Base-by-base conservation (phyloP, 2,329 filamentous ascomycete species). In the Pestalotiopsis sp. region DNA sequence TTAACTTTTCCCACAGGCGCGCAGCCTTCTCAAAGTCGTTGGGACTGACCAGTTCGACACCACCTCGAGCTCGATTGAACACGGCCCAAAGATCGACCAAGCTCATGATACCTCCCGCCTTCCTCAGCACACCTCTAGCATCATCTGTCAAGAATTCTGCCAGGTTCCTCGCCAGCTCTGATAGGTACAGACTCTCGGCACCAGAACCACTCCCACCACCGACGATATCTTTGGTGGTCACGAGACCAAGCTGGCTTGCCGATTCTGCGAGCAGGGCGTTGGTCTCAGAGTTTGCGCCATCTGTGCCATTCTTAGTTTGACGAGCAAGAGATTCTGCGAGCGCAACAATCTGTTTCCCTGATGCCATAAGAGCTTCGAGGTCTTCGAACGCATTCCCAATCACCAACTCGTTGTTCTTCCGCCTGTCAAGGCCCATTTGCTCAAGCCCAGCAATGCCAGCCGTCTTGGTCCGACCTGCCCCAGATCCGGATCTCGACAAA, bases 321-420 rank as follows among this genome's bases (percentile, higher is more conserved):
- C 89, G 85, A 1, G 94, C 90, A 73, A 98, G 95, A 17, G 90
- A 90, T 79, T 98, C 95, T 0, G 96, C 96, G 56, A 99, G 89
- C 4, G 94, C 94, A 64, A 98, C 91, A 62, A 99, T 94, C 77
- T 99, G 94, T 77, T 98, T 98, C 4, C 96, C 96, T 3, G 95
- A 98, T 3, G 94, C 94, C 95, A 98, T 99, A 48, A 99, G 85
- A 3, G 96, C 94, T 77, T 98, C 95, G 0, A 99, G 87, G 75
- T 99, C 96, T 77, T 98, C 95, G 75, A 99, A 99, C 0, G 96
- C 94, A 71, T 89, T 94, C 30, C 95, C 95, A 71, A 99, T 97
- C 63, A 98, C 91, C 10, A 94, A 81, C 78, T 98, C 94, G 73
- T 98, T 98, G 78, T 97, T 97, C 81, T 93, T 95, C 67, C 94